Percentiles rank a stretch among this genome's conserved stretches.
Conservation (phyloP, 495 filamentous ascomycete species). For the Saxophila tyrrhenica region DNA sequence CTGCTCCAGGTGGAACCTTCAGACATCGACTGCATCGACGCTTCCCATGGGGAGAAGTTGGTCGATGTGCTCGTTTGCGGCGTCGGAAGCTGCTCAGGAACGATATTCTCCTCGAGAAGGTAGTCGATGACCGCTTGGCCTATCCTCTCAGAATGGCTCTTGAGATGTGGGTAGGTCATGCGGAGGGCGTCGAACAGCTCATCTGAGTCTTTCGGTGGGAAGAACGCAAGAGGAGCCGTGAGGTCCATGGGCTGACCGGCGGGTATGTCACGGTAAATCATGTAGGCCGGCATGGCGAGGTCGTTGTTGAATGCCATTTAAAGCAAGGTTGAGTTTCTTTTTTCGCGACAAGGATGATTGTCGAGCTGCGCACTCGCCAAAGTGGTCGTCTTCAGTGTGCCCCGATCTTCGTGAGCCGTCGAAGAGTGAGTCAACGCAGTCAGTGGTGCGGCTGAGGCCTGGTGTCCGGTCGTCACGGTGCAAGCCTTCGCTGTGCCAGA, state of each 20-base stretch:
- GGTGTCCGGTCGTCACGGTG: background rate
- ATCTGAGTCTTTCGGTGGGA: slow-evolving; percentile 21
- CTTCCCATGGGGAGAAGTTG: slow-evolving; percentile 2
- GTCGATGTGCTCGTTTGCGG: background rate
- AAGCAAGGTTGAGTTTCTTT: background rate
- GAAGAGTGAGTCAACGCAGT: background rate
- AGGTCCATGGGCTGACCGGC: slow-evolving; percentile 15
- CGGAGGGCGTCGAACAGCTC: slow-evolving; percentile 25
- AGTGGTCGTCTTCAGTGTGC: too few relatives aligned
- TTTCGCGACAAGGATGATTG: background rate
- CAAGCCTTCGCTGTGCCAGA: background rate
- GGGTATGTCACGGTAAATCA: slow-evolving; percentile 12
- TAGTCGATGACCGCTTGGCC: slow-evolving; percentile 21
- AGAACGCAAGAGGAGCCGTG: slow-evolving; percentile 15
- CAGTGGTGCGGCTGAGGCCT: background rate
- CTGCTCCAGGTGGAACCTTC: slow-evolving; percentile 11
- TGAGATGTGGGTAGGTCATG: slow-evolving; percentile 13
- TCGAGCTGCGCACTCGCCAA: too few relatives aligned
- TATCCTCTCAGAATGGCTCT: slow-evolving; percentile 19
- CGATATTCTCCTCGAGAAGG: slow-evolving; percentile 15
- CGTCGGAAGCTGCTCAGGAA: slow-evolving; percentile 1
- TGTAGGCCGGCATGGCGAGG: slow-evolving; percentile 3
- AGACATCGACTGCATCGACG: slow-evolving; percentile 15
- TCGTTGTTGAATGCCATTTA: slow-evolving; percentile 6
- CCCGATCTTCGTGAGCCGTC: too few relatives aligned